Evolutionary conservation across 257 asterid genomes (phyloP).

Genomic region (Nicotiana noctiflora): DNA sequence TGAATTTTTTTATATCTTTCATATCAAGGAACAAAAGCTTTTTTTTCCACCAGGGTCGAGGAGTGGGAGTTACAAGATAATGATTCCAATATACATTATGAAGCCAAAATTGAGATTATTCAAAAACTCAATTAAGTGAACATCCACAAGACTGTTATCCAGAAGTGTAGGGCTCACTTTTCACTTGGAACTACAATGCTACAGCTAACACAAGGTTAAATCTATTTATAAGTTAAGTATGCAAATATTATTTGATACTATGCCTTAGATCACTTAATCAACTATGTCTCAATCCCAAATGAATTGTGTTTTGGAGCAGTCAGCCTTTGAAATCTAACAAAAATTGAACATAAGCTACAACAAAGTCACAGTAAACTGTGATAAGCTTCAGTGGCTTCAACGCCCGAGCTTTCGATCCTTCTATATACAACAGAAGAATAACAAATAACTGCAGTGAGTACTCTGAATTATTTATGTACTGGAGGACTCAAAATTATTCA

Average conservation of each 20-base stretch:
- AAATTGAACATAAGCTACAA: slow-evolving; percentile 1
- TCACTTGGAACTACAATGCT: not conserved
- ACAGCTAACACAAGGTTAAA: not conserved
- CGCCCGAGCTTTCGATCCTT: not conserved
- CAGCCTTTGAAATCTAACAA: not conserved
- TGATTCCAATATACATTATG: not conserved
- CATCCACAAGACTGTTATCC: slow-evolving; percentile 3
- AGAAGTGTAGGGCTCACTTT: not conserved
- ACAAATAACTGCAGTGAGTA: not conserved
- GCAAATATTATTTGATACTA: not conserved
- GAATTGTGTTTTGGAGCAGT: not conserved
- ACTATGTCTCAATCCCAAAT: not conserved
- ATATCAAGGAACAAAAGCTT: not conserved
- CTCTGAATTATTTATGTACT: not conserved
- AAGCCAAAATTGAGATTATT: not conserved
- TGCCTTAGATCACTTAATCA: not conserved
- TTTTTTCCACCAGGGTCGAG: not conserved
- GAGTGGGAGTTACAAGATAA: not conserved
- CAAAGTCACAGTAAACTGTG: not conserved
- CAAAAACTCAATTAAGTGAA: not conserved
- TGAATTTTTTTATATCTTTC: not conserved
- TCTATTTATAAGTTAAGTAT: not conserved
- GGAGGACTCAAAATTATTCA: not conserved
- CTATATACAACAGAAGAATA: not conserved
- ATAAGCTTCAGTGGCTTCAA: slow-evolving; percentile 3